These are phyloP conservation scores for Microbotryum violaceum DNA, from an alignment of 1,284 basidiomycete genomes.

Conservation along the genomic window DNA sequence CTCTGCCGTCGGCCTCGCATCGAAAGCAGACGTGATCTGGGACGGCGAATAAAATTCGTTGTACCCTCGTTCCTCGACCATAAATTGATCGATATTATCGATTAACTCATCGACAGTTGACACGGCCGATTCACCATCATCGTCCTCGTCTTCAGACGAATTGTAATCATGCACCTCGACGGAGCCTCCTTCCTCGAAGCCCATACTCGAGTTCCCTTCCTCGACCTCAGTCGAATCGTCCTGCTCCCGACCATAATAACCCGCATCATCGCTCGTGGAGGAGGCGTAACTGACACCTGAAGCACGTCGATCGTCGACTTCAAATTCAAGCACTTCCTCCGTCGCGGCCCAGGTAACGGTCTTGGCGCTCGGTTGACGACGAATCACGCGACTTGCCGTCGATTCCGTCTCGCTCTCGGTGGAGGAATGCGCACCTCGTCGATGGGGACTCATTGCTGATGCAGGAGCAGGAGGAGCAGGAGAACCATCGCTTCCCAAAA, in stretches of 20 bases:
- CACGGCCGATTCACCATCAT: conserved; percentile 18
- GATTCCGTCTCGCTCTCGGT: conserved; percentile 15
- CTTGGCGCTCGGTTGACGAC: conserved; percentile 27
- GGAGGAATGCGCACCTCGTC: conserved; percentile 3
- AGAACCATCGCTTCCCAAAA: neutral
- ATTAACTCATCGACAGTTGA: conserved; percentile 29
- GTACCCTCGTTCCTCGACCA: conserved; percentile 6
- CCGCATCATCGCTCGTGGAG: conserved; percentile 1
- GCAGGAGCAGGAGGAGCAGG: conserved; percentile 5
- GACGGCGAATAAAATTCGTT: conserved; percentile 16
- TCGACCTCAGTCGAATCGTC: neutral
- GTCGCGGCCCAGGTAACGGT: conserved; percentile 33
- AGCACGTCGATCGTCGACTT: conserved; percentile 27
- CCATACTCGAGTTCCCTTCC: conserved; percentile 5
- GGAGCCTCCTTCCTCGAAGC: conserved; percentile 26
- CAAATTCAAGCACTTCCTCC: conserved; percentile 33
- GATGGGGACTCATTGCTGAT: conserved; percentile 12
- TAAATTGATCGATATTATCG: conserved; percentile 23
- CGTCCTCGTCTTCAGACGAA: neutral
- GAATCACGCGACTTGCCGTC: conserved; percentile 3
- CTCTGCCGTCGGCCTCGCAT: conserved; percentile 2
- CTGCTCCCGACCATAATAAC: conserved; percentile 5
- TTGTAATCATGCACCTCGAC: conserved; percentile 16
- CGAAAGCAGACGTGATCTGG: conserved; percentile 5
- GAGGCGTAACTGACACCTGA: conserved; percentile 6